Evolutionary conservation across 108 stramenopile species (phyloP).

Genomic region (Epipyxis sp.): DNA sequence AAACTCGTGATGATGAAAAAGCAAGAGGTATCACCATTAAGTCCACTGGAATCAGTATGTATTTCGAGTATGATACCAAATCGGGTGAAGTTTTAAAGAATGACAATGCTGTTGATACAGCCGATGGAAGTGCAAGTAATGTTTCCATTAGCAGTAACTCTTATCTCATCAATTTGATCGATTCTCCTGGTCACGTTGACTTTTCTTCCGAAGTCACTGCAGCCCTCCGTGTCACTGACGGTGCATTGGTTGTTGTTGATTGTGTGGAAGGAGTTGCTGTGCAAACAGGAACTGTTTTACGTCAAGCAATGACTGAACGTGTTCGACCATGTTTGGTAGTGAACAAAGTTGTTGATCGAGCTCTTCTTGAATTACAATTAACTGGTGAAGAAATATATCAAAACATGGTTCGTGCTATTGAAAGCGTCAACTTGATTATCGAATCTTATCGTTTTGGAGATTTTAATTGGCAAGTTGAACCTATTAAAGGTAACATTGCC

Average conservation of each 20-base stretch:
- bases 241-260: constrained; percentile 99
- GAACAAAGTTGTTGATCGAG: constrained; percentile 99
- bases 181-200: constrained; percentile 99
- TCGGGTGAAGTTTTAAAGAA: constrained; percentile 63
- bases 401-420: constrained; percentile 96
- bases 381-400: constrained; percentile 99
- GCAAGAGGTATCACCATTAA: constrained; percentile 99
- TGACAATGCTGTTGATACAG: constrained; percentile 43
- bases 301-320: constrained; percentile 97
- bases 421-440: constrained; percentile 99
- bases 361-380: constrained; percentile 94
- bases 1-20: constrained; percentile 99
- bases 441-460: constrained; percentile 98
- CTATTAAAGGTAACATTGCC: constrained; percentile 95
- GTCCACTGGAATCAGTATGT: constrained; percentile 99
- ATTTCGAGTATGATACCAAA: constrained; percentile 98
- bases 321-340: constrained; percentile 98
- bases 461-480: constrained; percentile 83
- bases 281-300: constrained; percentile 99
- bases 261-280: constrained; percentile 99
- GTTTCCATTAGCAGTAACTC: constrained; percentile 89
- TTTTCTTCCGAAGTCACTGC: constrained; percentile 99
- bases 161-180: constrained; percentile 99
- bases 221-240: constrained; percentile 99
- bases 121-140: constrained; percentile 47